phyloP scores from a whole-genome alignment of 768 basidiomycete species.

The Floccularia luteovirens region DNA sequence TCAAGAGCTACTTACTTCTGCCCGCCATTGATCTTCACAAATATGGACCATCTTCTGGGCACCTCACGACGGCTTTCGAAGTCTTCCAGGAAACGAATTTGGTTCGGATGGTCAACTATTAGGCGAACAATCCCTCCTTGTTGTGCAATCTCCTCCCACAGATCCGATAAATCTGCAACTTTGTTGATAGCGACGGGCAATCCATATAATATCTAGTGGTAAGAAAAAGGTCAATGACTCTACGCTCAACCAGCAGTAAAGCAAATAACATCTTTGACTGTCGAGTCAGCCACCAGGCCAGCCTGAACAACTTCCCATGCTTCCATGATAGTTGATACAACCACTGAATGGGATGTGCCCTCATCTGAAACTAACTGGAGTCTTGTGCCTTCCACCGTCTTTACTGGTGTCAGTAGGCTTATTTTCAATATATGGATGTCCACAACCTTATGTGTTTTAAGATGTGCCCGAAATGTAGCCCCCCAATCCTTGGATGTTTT shows the following conservation, averaged over 20 bases:
- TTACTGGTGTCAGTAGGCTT: too few species aligned
- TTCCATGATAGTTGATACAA: slow-evolving; percentile 81
- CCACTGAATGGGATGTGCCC: slow-evolving; percentile 51
- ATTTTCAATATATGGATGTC: background rate
- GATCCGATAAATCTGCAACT: slow-evolving; percentile 55
- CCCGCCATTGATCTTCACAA: slow-evolving; percentile 77
- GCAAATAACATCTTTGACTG: slow-evolving; percentile 67
- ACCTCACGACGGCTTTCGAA: slow-evolving; percentile 38
- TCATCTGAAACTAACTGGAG: slow-evolving; percentile 56
- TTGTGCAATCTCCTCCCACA: slow-evolving; percentile 47
- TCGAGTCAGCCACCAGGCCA: slow-evolving; percentile 64
- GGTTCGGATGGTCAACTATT: slow-evolving; percentile 70
- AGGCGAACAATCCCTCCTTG: slow-evolving; percentile 58
- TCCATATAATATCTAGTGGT: slow-evolving; percentile 70
- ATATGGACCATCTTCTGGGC: slow-evolving; percentile 59
- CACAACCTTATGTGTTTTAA: slow-evolving; percentile 77
- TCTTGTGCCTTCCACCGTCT: slow-evolving; percentile 72
- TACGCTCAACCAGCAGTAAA: background rate
- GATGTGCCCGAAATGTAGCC: slow-evolving; percentile 70
- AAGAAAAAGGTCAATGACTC: slow-evolving; percentile 4
- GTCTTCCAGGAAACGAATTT: slow-evolving; percentile 55
- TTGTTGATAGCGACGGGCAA: slow-evolving; percentile 68
- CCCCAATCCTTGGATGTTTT: slow-evolving; percentile 57
- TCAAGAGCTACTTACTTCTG: slow-evolving; percentile 48
- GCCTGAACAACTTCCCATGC: slow-evolving; percentile 65